These are phyloP conservation scores for Verticillium tricorpus DNA, from an alignment of 2,329 filamentous ascomycete species.

Conservation along the genomic window DNA sequence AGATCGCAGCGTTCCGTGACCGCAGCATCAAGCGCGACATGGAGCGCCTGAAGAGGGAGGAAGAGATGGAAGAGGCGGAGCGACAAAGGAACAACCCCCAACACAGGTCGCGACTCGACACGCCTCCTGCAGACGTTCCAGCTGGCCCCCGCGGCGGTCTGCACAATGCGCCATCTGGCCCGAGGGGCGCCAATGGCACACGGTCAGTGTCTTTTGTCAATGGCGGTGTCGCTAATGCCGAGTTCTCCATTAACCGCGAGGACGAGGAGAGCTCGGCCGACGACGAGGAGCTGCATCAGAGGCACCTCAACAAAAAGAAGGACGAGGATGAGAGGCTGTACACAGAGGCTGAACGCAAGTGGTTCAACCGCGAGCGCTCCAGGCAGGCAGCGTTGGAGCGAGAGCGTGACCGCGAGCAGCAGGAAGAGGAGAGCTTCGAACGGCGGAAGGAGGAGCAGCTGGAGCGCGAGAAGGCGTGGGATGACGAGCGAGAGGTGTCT, in stretches of 20 bases:
- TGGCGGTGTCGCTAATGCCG: constrained; percentile 62
- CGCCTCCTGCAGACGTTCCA: constrained; percentile 68
- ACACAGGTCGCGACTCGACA: constrained; percentile 64
- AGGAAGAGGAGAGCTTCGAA: constrained; percentile 63
- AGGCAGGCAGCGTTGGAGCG: constrained; percentile 80
- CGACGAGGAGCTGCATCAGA: constrained; percentile 77
- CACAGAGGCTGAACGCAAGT: constrained; percentile 80
- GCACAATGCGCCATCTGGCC: constrained; percentile 65
- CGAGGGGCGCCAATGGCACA: constrained; percentile 60
- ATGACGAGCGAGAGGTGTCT: constrained; percentile 78
- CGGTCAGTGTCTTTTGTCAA: constrained; percentile 73
- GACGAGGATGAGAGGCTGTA: constrained; percentile 77
- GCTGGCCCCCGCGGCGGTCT: constrained; percentile 67
- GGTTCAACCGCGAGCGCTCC: constrained; percentile 84
- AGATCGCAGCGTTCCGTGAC: constrained; percentile 92
- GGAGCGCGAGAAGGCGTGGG: constrained; percentile 63
- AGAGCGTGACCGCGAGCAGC: constrained; percentile 74
- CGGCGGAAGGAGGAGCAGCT: constrained; percentile 68
- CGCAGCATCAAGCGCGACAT: constrained; percentile 83
- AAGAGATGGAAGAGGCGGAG: constrained; percentile 87
- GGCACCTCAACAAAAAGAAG: constrained; percentile 66
- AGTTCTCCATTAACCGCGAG: constrained; percentile 56
- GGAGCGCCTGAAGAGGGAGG: constrained; percentile 81
- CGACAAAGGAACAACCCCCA: constrained; percentile 60
- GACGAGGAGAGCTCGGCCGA: constrained; percentile 85